phyloP scores from a whole-genome alignment of 2,329 filamentous ascomycete genomes.

The Chrysoporthe puriensis region DNA sequence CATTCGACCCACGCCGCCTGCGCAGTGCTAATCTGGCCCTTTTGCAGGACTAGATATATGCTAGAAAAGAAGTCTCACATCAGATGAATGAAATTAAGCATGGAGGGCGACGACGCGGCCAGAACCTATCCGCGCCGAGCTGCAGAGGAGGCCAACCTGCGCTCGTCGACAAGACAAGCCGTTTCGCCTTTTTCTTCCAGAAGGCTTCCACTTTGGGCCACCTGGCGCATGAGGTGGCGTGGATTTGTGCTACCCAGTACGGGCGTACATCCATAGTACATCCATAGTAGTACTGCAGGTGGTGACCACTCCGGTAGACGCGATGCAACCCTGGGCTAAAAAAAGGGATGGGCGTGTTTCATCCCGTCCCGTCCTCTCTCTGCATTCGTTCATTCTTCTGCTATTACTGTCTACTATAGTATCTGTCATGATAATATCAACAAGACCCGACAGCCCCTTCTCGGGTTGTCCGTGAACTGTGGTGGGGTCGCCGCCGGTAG shows the following conservation, averaged over 20 bases:
- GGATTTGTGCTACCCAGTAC: not conserved
- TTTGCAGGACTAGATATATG: too few species aligned
- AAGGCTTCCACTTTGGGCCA: not conserved
- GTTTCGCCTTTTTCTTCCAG: not conserved
- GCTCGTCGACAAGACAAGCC: too few species aligned
- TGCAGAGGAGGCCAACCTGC: too few species aligned
- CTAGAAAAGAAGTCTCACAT: too few species aligned
- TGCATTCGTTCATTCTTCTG: not conserved
- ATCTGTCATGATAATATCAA: not conserved
- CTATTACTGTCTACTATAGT: not conserved
- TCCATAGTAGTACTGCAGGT: not conserved
- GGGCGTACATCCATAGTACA: too few species aligned
- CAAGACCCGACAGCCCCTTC: not conserved
- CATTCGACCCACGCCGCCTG: too few species aligned
- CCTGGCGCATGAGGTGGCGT: not conserved
- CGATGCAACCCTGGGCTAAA: not conserved
- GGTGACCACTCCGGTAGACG: not conserved
- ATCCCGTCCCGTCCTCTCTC: not conserved
- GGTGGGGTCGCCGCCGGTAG: not conserved
- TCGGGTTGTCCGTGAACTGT: not conserved
- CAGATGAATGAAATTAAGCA: too few species aligned
- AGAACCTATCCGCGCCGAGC: too few species aligned
- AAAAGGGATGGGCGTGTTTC: not conserved
- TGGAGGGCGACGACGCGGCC: too few species aligned
- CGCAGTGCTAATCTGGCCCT: too few species aligned